phyloP scores from a whole-genome alignment of 306 rosid species.

The Pueraria montana region DNA sequence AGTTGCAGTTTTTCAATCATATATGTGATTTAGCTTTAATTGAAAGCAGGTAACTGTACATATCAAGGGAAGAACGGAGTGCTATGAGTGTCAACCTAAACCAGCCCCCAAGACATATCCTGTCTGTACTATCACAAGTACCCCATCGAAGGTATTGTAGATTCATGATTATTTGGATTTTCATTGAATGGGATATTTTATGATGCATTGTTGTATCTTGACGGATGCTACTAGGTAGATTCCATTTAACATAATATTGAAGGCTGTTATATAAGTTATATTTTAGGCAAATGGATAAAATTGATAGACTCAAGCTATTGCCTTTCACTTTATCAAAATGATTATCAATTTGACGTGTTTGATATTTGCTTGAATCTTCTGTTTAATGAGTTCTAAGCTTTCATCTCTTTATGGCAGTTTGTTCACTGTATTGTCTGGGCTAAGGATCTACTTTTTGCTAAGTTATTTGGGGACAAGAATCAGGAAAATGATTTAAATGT shows the following conservation, averaged over 20 bases:
- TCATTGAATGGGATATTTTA: background rate
- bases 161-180: slow-evolving; percentile 1
- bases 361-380: slow-evolving; percentile 20
- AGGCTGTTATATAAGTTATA: background rate
- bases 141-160: slow-evolving; percentile 89
- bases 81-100: slow-evolving; percentile 98
- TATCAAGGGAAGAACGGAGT: slow-evolving; percentile 95
- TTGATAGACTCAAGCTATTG: background rate
- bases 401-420: slow-evolving; percentile 63
- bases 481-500: slow-evolving; percentile 93
- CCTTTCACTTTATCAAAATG: background rate
- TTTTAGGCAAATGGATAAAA: background rate
- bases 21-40: slow-evolving; percentile 42
- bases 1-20: slow-evolving; percentile 18
- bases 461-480: slow-evolving; percentile 94
- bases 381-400: slow-evolving; percentile 18
- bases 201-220: slow-evolving; percentile 23
- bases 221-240: slow-evolving; percentile 17
- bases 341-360: slow-evolving; percentile 12
- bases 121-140: slow-evolving; percentile 97
- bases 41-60: slow-evolving; percentile 92
- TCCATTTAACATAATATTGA: slow-evolving; percentile 19
- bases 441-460: slow-evolving; percentile 90
- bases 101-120: slow-evolving; percentile 99
- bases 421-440: slow-evolving; percentile 99